Evolutionary conservation across 108 stramenopile species (phyloP).

Genomic region (Seminavis robusta): DNA sequence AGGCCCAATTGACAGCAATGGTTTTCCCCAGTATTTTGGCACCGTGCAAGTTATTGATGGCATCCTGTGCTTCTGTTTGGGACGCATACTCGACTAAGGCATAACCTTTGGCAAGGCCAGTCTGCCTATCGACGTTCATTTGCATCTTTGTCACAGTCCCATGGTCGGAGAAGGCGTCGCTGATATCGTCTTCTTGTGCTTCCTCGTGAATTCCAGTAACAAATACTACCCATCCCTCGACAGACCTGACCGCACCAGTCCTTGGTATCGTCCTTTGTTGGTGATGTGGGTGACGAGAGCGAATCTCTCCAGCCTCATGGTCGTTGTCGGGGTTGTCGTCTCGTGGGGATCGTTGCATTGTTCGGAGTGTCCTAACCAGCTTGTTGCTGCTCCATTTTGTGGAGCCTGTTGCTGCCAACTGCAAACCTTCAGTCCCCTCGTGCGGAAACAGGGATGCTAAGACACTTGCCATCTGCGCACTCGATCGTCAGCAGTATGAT

Average conservation of each 20-base stretch:
- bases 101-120: constrained; percentile 57
- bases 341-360: no score
- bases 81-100: constrained; percentile 36
- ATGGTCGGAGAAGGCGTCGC: constrained; percentile 48
- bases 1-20: constrained; percentile 63
- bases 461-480: no score
- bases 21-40: constrained; percentile 45
- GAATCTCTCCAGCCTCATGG: no score
- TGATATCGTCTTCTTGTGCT: constrained; percentile 63
- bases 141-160: constrained; percentile 47
- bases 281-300: no score
- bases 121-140: constrained; percentile 55
- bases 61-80: constrained; percentile 38
- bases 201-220: constrained; percentile 68
- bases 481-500: no score
- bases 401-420: no score
- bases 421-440: no score
- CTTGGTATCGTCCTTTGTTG: background rate
- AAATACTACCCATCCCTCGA: constrained; percentile 77
- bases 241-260: constrained; percentile 40
- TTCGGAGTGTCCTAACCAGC: no score
- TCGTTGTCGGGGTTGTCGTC: no score
- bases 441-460: no score
- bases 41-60: constrained; percentile 55
- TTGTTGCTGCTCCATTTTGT: no score